Percentiles rank a stretch among this genome's conserved stretches.
Evolutionary conservation across 2,329 filamentous ascomycete genomes (phyloP).

Genomic region (Dothistroma septosporum): DNA sequence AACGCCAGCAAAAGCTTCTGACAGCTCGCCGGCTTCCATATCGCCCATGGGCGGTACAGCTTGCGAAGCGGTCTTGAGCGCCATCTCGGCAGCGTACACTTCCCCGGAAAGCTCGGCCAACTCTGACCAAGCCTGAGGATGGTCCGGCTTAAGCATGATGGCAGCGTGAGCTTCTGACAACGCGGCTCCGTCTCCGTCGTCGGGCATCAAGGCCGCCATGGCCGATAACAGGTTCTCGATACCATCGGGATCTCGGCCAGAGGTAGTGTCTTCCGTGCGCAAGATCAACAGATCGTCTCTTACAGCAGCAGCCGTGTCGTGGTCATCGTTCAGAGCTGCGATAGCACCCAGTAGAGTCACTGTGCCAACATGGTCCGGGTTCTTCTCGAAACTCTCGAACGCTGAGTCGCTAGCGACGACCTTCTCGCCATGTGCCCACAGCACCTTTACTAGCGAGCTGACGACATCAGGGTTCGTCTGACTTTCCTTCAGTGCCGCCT

Average conservation of each 20-base stretch:
- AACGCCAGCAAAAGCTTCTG: conserved; percentile 69
- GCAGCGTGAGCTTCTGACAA: conserved; percentile 66
- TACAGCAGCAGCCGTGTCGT: conserved; percentile 75
- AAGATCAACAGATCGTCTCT: conserved; percentile 70
- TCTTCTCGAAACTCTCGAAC: conserved; percentile 71
- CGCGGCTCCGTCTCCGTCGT: conserved; percentile 45
- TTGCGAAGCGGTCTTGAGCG: conserved; percentile 70
- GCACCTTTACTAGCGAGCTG: conserved; percentile 81
- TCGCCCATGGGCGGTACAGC: conserved; percentile 68
- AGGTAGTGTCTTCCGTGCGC: conserved; percentile 61
- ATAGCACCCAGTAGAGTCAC: conserved; percentile 80
- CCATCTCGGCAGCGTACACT: conserved; percentile 66
- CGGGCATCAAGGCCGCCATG: conserved; percentile 59
- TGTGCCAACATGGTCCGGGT: conserved; percentile 72
- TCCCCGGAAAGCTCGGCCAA: conserved; percentile 59
- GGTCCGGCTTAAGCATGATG: conserved; percentile 74
- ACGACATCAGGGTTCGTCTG: conserved; percentile 74
- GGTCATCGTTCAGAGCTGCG: conserved; percentile 73
- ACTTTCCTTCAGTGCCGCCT: conserved; percentile 73
- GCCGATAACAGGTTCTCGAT: conserved; percentile 73
- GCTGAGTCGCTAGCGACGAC: conserved; percentile 73
- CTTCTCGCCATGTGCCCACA: conserved; percentile 86
- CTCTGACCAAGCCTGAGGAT: conserved; percentile 76
- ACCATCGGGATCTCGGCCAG: conserved; percentile 59
- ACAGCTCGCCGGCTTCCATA: conserved; percentile 65